Percentiles rank a stretch among this genome's conserved stretches.
These are phyloP conservation scores for Orbilia javanica DNA, from an alignment of 2,329 filamentous ascomycete genomes.

Conservation along the genomic window DNA sequence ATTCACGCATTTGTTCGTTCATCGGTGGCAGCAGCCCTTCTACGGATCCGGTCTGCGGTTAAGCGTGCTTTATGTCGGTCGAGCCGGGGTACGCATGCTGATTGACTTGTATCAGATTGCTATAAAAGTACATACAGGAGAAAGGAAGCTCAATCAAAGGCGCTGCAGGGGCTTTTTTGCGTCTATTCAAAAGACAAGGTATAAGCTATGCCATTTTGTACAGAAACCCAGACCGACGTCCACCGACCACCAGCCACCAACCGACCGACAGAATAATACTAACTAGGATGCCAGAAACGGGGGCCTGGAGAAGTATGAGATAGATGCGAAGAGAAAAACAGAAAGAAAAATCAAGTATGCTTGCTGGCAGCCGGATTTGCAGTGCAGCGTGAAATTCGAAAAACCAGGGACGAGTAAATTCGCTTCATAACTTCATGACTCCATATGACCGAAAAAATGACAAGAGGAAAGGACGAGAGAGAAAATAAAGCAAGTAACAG, in stretches of 20 bases:
- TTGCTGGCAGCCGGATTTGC: slow-evolving; percentile 10
- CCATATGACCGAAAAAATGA: slow-evolving; percentile 28
- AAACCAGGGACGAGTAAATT: slow-evolving; percentile 24
- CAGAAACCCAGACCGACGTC: slow-evolving; percentile 24
- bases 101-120: neutral
- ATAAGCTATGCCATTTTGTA: slow-evolving; percentile 37
- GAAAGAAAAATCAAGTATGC: neutral
- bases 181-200: slow-evolving; percentile 38
- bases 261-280: neutral
- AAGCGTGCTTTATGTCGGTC: neutral
- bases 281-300: slow-evolving; percentile 17
- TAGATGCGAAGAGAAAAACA: neutral
- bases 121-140: slow-evolving; percentile 29
- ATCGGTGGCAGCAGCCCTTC: neutral
- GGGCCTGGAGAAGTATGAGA: neutral
- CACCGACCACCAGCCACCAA: too few species aligned
- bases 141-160: slow-evolving; percentile 13
- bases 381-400: slow-evolving; percentile 21
- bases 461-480: neutral
- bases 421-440: slow-evolving; percentile 58
- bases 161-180: slow-evolving; percentile 20
- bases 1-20: neutral
- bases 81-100: neutral
- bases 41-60: neutral
- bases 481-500: neutral